Evolutionary conservation across 192 early-diverging fungal genomes (phyloP).

Genomic region (Jimgerdemannia flammicorona): DNA sequence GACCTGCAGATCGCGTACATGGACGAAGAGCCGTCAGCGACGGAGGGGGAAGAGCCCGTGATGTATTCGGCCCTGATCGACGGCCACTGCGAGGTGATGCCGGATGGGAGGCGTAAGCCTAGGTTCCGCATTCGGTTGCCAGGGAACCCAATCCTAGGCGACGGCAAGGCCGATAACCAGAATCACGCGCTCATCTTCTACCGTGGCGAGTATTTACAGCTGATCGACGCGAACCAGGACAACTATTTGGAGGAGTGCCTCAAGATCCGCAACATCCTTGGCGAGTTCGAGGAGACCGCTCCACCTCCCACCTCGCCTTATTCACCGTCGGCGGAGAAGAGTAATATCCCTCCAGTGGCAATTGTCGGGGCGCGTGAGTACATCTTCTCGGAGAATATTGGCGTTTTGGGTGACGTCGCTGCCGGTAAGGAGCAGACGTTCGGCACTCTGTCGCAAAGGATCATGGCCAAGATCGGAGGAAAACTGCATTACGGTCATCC

Average conservation of each 20-base stretch:
- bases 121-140: conserved; percentile 76
- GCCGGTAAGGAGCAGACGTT: conserved; percentile 90
- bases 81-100: conserved; percentile 62
- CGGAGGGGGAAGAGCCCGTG: conserved; percentile 49
- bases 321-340: conserved; percentile 53
- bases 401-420: conserved; percentile 82
- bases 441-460: conserved; percentile 80
- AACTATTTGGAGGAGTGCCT: conserved; percentile 88
- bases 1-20: conserved; percentile 79
- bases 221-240: conserved; percentile 91
- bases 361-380: conserved; percentile 87
- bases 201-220: conserved; percentile 84
- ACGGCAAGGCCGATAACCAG: conserved; percentile 92
- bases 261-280: conserved; percentile 83
- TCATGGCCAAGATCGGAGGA: conserved; percentile 82
- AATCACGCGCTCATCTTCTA: conserved; percentile 81
- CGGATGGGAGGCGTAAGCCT: conserved; percentile 71
- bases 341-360: conserved; percentile 57
- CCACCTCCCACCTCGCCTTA: conserved; percentile 65
- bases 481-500: conserved; percentile 72
- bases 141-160: conserved; percentile 86
- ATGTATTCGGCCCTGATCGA: conserved; percentile 72
- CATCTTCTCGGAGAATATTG: conserved; percentile 84
- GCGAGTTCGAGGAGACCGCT: conserved; percentile 81
- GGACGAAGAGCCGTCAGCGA: conserved; percentile 57